These are phyloP conservation scores for Phytophthora nicotianae DNA, from an alignment of 352 stramenopile species.

Conservation along the genomic window DNA sequence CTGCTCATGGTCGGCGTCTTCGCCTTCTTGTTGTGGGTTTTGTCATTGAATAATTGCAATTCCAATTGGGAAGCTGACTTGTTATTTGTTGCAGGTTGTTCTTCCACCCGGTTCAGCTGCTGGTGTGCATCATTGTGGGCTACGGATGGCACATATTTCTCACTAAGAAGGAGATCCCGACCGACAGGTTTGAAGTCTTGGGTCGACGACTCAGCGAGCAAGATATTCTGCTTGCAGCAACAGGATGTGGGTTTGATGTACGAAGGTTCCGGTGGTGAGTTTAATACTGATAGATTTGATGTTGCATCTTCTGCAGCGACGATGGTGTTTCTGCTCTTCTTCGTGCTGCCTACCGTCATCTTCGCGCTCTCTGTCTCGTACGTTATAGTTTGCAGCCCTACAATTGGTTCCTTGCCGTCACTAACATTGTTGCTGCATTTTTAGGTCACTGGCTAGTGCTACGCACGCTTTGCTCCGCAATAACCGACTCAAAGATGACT, in stretches of 20 bases:
- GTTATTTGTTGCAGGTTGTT: conserved; percentile 47
- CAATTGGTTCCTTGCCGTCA: too few relatives aligned
- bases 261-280: background rate
- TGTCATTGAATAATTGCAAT: background rate
- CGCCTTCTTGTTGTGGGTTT: conserved; percentile 61
- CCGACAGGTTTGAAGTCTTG: conserved; percentile 57
- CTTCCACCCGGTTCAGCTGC: conserved; percentile 72
- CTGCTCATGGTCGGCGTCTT: conserved; percentile 61
- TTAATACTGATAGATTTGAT: conserved; percentile 13
- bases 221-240: conserved; percentile 66
- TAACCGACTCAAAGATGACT: conserved; percentile 75
- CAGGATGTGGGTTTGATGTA: conserved; percentile 46
- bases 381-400: conserved; percentile 19
- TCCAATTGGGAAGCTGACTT: background rate
- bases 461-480: conserved; percentile 65
- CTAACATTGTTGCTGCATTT: conserved; percentile 6
- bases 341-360: conserved; percentile 71
- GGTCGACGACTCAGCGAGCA: conserved; percentile 66
- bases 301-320: conserved; percentile 43
- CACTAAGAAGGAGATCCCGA: conserved; percentile 53
- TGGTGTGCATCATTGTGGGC: conserved; percentile 64
- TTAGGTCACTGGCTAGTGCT: conserved; percentile 50
- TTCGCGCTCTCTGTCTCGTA: conserved; percentile 73
- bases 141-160: conserved; percentile 74
- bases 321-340: conserved; percentile 75